Base-by-base conservation (phyloP, 768 basidiomycete species). In the Serendipita sp. region DNA sequence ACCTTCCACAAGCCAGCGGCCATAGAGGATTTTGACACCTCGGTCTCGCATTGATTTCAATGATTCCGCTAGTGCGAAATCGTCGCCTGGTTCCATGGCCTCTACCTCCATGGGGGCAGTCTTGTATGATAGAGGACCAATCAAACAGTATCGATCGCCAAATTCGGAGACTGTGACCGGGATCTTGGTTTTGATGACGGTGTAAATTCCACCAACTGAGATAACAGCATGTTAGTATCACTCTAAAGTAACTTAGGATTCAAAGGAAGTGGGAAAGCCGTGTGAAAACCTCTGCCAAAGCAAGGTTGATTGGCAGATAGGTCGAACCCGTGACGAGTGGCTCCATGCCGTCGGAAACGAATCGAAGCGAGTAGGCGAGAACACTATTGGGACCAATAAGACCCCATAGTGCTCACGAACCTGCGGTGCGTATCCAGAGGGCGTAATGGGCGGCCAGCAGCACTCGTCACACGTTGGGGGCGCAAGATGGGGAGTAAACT, bases 71-170 rank as follows among this genome's bases (percentile, higher is more conserved):
- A 99, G 75, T 64, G 86, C 82, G 3, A 84, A 83, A 70, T 94
- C 91, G 31, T 55, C 64, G 2, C 82, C 77, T 29, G 95, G 93
- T 65, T 96, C 94, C 72, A 90, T 83, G 3, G 87, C 79, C 74
- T 98, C 96, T 70, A 99, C 96, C 76, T 99, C 96, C 92, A 99
- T 93, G 53, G 95, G 94, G 0, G 95, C 95, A 0, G 90, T 86
- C 78, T 98, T 98, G 85, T 98, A 95, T 60, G 86, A 88, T 67
- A 99, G 83, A n/a, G 96, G 96, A 36, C 96, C 96, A 70, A 99
- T 90, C 73, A 99, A 85, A 69, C 86, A 89, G 78, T 95, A 96
- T 71, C 94, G 81, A 76, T 91, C 89, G 71, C 90, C 93, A 76
- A 87, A 98, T 75, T 98, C 96, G 64, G 85, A 84, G 72, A 94